Evolutionary conservation across 345 rosid genomes (phyloP).

Genomic region (Corchorus olitorius): DNA sequence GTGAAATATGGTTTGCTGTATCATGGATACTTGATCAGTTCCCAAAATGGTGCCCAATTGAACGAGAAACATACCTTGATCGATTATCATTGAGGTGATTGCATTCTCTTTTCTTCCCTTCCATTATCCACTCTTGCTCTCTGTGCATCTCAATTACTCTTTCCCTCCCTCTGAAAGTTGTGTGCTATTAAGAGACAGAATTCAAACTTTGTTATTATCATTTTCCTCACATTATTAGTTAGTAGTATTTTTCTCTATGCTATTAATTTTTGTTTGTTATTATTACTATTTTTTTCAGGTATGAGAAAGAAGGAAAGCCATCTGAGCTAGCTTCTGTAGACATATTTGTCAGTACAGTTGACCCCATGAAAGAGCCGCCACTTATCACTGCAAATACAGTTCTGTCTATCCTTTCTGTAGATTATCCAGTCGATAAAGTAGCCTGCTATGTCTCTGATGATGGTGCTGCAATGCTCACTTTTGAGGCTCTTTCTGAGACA

Average conservation of each 20-base stretch:
- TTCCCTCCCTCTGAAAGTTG: not conserved
- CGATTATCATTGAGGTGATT: conserved; percentile 64
- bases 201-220: not conserved
- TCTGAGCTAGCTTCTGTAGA: conserved; percentile 73
- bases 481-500: conserved; percentile 92
- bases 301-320: conserved; percentile 77
- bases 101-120: not conserved
- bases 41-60: conserved; percentile 83
- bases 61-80: conserved; percentile 87
- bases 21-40: conserved; percentile 98
- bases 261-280: not conserved
- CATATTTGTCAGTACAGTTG: conserved; percentile 87
- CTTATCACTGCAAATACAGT: conserved; percentile 94
- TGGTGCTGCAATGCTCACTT: conserved; percentile 97
- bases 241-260: not conserved
- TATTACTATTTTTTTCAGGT: conserved; percentile 40
- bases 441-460: conserved; percentile 96
- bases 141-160: not conserved
- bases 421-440: conserved; percentile 82
- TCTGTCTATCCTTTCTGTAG: conserved; percentile 87
- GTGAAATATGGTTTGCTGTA: conserved; percentile 92
- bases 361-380: conserved; percentile 92
- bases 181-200: not conserved
- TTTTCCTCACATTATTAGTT: not conserved
- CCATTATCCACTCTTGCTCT: not conserved